Percentiles rank a stretch among this genome's conserved stretches.
Evolutionary conservation across 768 basidiomycete species (phyloP).

Genomic region (Boletus huronensis): DNA sequence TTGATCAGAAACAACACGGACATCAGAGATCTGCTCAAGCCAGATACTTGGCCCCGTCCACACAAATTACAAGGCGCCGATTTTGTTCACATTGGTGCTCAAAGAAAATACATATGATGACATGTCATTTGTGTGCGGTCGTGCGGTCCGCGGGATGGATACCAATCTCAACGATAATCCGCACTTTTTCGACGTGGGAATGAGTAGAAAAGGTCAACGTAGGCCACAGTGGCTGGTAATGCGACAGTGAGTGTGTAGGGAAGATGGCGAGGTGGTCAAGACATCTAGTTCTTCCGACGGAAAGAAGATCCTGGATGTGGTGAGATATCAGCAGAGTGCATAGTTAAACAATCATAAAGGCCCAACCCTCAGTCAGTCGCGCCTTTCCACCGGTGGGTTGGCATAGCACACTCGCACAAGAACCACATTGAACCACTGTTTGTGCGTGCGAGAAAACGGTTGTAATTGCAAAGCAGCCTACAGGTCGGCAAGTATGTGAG

Average conservation of each 20-base stretch:
- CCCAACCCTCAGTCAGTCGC: conserved; percentile 93
- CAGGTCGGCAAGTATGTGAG: neutral
- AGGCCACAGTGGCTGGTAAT: neutral
- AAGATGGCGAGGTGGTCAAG: neutral
- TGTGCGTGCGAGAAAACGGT: conserved; percentile 99
- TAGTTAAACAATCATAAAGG: neutral
- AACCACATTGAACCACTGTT: conserved; percentile 91
- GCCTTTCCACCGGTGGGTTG: conserved; percentile 99
- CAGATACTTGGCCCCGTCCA: neutral
- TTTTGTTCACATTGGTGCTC: neutral
- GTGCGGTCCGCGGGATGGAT: conserved; percentile 6
- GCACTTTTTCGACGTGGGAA: conserved; percentile 12
- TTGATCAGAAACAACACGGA: no score
- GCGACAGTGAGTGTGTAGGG: neutral
- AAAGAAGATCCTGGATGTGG: conserved; percentile 82
- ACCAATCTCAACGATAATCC: conserved; percentile 9
- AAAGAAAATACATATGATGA: conserved; percentile 10
- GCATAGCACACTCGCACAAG: conserved; percentile 93
- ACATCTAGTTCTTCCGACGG: conserved; percentile 85
- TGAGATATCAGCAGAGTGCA: conserved; percentile 8
- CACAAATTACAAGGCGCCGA: neutral
- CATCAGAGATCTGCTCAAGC: neutral
- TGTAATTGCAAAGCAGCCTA: conserved; percentile 92
- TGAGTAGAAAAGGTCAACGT: neutral
- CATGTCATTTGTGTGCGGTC: neutral